These are phyloP conservation scores for Aspergillus steynii DNA, from an alignment of 495 filamentous ascomycete species.

Conservation along the genomic window DNA sequence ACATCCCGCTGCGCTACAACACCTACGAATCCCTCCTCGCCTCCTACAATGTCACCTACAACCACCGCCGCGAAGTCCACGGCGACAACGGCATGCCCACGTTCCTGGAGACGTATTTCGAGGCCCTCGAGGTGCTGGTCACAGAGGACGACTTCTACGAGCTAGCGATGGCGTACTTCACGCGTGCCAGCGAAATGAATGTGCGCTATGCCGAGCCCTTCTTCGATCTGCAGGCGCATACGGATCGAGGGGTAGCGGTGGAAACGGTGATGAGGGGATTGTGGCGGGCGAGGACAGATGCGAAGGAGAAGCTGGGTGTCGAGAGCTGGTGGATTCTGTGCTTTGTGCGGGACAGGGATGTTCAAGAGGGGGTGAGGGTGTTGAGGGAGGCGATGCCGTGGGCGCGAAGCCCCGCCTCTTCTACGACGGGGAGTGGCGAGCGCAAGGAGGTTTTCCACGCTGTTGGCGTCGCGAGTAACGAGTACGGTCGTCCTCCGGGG, in stretches of 20 bases:
- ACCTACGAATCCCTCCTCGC: slow-evolving; percentile 33
- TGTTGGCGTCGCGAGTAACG: slow-evolving; percentile 45
- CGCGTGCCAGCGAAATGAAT: no score
- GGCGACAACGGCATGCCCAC: slow-evolving; percentile 34
- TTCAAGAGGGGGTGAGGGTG: slow-evolving; percentile 26
- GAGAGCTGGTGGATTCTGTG: slow-evolving; percentile 40
- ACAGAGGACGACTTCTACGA: no score
- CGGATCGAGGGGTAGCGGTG: no score
- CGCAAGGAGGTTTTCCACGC: slow-evolving; percentile 40
- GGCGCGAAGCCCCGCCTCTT: slow-evolving; percentile 17
- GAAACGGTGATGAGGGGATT: no score
- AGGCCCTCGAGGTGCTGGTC: slow-evolving; percentile 37
- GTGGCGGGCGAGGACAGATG: no score
- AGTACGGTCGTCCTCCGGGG: slow-evolving; percentile 38
- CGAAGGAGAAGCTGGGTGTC: slow-evolving; percentile 23
- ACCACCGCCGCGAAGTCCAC: slow-evolving; percentile 34
- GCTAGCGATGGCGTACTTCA: no score
- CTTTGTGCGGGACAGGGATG: slow-evolving; percentile 39
- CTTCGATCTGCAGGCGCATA: no score
- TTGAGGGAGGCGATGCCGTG: slow-evolving; percentile 30
- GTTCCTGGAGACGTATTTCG: slow-evolving; percentile 45
- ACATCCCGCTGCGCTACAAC: slow-evolving; percentile 29
- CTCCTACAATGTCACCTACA: slow-evolving; percentile 35
- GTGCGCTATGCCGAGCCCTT: no score
- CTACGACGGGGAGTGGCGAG: slow-evolving; percentile 12